A percentile compares a stretch with the other conserved stretches of the same genome.
These are phyloP conservation scores for Rubia balearica DNA, from an alignment of 305 asterid species.

Conservation along the genomic window DNA sequence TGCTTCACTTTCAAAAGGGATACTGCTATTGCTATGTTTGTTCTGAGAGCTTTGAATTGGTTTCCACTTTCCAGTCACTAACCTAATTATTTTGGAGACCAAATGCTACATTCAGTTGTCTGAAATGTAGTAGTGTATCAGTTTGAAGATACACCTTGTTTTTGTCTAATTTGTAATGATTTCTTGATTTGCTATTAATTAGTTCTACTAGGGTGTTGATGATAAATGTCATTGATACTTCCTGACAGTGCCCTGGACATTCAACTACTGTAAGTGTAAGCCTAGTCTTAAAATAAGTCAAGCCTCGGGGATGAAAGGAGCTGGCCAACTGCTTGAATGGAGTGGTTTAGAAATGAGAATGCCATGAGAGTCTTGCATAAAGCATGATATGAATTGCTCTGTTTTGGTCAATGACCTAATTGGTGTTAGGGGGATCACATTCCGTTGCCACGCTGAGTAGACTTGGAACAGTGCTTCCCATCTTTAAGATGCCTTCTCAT, in stretches of 20 bases:
- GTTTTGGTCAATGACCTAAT: slow-evolving; percentile 10
- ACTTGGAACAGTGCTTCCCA: slow-evolving; percentile 1
- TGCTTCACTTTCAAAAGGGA: not conserved
- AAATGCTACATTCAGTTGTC: not conserved
- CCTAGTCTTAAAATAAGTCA: not conserved
- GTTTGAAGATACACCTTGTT: not conserved
- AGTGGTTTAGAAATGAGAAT: slow-evolving; percentile 40
- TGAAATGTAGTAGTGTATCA: not conserved
- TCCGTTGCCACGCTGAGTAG: not conserved
- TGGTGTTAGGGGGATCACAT: slow-evolving; percentile 2
- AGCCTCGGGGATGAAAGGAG: not conserved
- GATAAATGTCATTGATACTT: slow-evolving; percentile 2
- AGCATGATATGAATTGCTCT: slow-evolving; percentile 11
- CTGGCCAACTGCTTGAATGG: slow-evolving; percentile 28
- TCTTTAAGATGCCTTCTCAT: slow-evolving; percentile 10
- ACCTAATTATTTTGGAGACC: not conserved
- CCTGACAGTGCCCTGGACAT: not conserved
- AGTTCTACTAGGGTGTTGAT: not conserved
- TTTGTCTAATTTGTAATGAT: not conserved
- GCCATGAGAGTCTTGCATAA: slow-evolving; percentile 25
- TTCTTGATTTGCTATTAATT: not conserved
- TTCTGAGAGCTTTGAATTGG: not conserved
- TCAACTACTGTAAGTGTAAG: no score
- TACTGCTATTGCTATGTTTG: not conserved
- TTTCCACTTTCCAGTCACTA: not conserved